Base-by-base conservation (phyloP, 108 stramenopile species). In the Stephanodiscus minutulus region DNA sequence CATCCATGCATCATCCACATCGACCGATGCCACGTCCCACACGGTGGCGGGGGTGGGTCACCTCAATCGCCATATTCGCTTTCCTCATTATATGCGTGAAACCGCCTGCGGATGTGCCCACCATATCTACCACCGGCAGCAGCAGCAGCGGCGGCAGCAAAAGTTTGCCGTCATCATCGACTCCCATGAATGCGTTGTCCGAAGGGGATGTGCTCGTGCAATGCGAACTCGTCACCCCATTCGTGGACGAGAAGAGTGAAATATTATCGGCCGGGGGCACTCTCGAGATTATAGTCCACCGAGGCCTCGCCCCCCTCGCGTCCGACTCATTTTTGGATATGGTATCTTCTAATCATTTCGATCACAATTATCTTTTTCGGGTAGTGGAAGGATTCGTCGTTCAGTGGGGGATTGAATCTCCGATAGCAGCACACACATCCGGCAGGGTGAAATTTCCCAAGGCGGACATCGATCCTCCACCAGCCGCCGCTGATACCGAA, bases 331-430 rank as follows among this genome's bases (percentile, higher is more conserved):
- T 80, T 75, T 49, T 80, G 22, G 28, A 25, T 11, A 63, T 80
- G 67, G 73, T 80, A 7, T 7, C 37, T 11, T 64, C 73, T 4
- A 17, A 64, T 13, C 74, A 80, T 33, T 80, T 74, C 62, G 63
- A 72, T 64, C 73, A 74, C 35, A 70, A 56, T 28, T 80, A 75
- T 39, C 17, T 74, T 10, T 74, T 74, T 62, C 67, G 79, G n/a
- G 73, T 61, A 7, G 73, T 80, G 28, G 55, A 69, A 44, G 68
- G 74, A 1, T 80, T 80, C 20, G 64, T 80, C 47, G 79, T 74
- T 17, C 79, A 80, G 37, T 72, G 67, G 67, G 79, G 79, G 1
- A 80, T 80, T 13, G 61, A 74, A 63, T 52, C 71, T 46, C 61
- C 66, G 10, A 65, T n/a, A 39, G 25, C 21, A 24, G 29, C 25